Percentiles rank a stretch among this genome's conserved stretches.
Evolutionary conservation across 2,329 filamentous ascomycete genomes (phyloP).

Genomic region (Alternaria consortialis): DNA sequence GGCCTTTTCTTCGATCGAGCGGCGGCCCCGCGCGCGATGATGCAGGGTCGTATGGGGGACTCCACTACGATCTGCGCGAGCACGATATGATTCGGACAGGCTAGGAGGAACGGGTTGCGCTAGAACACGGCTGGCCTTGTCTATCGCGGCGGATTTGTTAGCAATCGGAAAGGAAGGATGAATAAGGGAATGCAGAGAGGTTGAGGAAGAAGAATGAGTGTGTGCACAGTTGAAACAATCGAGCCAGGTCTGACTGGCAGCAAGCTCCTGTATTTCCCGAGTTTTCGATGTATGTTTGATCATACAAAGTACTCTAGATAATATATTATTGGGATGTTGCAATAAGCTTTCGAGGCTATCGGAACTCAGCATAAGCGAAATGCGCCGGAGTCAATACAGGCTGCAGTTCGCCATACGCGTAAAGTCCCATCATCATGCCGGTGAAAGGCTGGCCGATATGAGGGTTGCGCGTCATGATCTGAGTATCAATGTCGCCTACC

Average conservation of each 20-base stretch:
- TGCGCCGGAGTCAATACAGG: slow-evolving; percentile 54
- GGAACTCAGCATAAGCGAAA: slow-evolving; percentile 42
- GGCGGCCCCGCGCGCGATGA: slow-evolving; percentile 1
- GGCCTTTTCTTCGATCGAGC: slow-evolving; percentile 11
- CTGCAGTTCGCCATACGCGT: slow-evolving; percentile 55
- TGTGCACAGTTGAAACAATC: too few species aligned
- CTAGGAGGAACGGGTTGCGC: slow-evolving; percentile 5
- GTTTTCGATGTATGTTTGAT: too few species aligned
- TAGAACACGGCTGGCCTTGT: slow-evolving; percentile 6
- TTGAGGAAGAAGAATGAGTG: too few species aligned
- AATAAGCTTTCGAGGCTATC: not conserved
- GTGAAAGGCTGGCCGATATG: slow-evolving; percentile 55
- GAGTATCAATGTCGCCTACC: slow-evolving; percentile 37
- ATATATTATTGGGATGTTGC: not conserved
- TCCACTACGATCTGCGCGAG: slow-evolving; percentile 4
- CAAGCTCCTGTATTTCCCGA: too few species aligned
- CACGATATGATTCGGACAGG: slow-evolving; percentile 4
- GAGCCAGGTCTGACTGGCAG: too few species aligned
- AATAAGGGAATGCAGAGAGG: too few species aligned
- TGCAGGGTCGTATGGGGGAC: slow-evolving; percentile 9
- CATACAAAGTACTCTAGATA: too few species aligned
- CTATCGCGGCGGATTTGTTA: not conserved
- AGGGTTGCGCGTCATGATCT: slow-evolving; percentile 48
- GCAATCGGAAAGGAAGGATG: slow-evolving; percentile 2
- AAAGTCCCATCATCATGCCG: slow-evolving; percentile 59